phyloP scores from a whole-genome alignment of 768 basidiomycete genomes.

The Crassisporium funariophilum region DNA sequence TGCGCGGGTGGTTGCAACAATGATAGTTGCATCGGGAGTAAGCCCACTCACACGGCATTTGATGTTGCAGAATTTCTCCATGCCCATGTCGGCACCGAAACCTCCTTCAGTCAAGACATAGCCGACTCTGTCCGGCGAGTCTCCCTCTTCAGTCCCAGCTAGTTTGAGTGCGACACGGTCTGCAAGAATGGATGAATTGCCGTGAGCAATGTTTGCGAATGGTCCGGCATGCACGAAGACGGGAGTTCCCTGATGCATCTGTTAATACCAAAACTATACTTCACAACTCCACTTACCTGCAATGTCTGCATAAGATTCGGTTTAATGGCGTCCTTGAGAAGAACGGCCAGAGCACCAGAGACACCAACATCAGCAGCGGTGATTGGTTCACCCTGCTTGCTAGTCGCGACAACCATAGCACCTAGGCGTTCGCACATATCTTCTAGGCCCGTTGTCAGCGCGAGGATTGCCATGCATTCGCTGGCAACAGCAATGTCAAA shows the following conservation, averaged over 20 bases:
- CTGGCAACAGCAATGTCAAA: conserved; percentile 98
- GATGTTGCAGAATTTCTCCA: conserved; percentile 99
- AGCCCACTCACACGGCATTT: conserved; percentile 95
- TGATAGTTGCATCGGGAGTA: conserved; percentile 90
- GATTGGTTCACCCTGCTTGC: conserved; percentile 86
- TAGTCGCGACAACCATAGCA: conserved; percentile 95
- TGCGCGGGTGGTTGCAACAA: conserved; percentile 96
- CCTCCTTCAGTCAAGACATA: conserved; percentile 99
- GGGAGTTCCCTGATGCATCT: conserved; percentile 75
- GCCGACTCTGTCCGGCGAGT: conserved; percentile 76
- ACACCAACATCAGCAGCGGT: conserved; percentile 97
- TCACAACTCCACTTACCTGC: conserved; percentile 47
- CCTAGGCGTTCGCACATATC: conserved; percentile 95
- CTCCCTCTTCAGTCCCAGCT: conserved; percentile 92
- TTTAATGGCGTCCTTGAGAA: conserved; percentile 99
- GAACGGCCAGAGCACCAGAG: conserved; percentile 91
- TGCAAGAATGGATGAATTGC: conserved; percentile 98
- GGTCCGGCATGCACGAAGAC: conserved; percentile 99
- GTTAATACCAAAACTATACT: conserved; percentile 1
- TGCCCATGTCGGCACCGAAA: conserved; percentile 98
- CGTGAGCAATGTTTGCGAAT: conserved; percentile 98
- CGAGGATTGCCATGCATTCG: conserved; percentile 98
- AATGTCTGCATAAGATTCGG: conserved; percentile 99
- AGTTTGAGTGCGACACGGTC: conserved; percentile 96
- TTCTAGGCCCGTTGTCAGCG: conserved; percentile 80